Conservation (phyloP, 441 rosid species). For the Erodium trifolium region DNA sequence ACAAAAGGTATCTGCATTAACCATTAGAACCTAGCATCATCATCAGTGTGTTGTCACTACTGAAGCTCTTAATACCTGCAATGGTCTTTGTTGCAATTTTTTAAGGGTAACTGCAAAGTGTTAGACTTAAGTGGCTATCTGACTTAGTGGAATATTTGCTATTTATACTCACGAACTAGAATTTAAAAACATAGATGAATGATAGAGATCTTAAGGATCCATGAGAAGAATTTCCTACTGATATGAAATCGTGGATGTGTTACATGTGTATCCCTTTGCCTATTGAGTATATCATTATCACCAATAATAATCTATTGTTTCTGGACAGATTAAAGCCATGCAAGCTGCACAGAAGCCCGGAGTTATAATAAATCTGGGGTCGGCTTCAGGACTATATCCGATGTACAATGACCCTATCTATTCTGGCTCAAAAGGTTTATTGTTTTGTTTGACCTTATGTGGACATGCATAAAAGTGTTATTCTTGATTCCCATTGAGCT, state of each 20-base stretch:
- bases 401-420: slow-evolving; percentile 53
- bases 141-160: neutral
- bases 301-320: slow-evolving; percentile 7
- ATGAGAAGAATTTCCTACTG: neutral
- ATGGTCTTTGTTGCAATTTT: neutral
- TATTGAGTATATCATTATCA: slow-evolving; percentile 8
- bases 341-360: slow-evolving; percentile 70
- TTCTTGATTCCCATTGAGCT: slow-evolving; percentile 7
- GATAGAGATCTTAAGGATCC: slow-evolving; percentile 1
- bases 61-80: neutral
- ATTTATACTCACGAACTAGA: slow-evolving; percentile 1
- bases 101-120: neutral
- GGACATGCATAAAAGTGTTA: neutral
- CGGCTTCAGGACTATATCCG: slow-evolving; percentile 91
- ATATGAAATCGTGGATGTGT: neutral
- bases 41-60: neutral
- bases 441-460: slow-evolving; percentile 3
- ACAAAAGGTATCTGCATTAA: neutral
- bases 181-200: neutral
- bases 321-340: slow-evolving; percentile 64
- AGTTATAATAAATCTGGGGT: slow-evolving; percentile 83
- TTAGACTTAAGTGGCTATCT: neutral
- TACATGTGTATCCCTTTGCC: neutral
- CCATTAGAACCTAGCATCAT: slow-evolving; percentile 3
- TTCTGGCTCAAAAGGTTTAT: slow-evolving; percentile 70